Evolutionary conservation across 1,139 yeast species (phyloP).

Genomic region (Diutina pseudorugosa): DNA sequence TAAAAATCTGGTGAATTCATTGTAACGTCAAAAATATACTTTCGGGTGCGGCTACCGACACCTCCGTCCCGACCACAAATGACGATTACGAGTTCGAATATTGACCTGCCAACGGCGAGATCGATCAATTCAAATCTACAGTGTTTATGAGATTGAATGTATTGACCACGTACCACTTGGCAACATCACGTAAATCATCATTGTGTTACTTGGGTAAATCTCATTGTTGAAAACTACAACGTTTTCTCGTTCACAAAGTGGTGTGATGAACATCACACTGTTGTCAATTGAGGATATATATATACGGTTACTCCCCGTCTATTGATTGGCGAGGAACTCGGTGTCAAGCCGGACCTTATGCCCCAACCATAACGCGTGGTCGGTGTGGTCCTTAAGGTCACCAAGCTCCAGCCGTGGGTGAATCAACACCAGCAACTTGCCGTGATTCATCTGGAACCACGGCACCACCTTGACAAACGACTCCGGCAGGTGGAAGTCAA

Average conservation of each 20-base stretch:
- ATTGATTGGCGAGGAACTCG: neutral
- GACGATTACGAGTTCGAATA: neutral
- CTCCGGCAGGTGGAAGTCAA: constrained; percentile 12
- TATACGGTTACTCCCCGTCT: too few relatives aligned
- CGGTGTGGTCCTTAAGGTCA: constrained; percentile 36
- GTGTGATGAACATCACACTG: neutral
- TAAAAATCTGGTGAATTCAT: too few relatives aligned
- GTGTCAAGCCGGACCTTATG: constrained; percentile 10
- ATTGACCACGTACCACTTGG: too few relatives aligned
- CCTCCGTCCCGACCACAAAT: too few relatives aligned
- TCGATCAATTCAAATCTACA: too few relatives aligned
- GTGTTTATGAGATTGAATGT: too few relatives aligned
- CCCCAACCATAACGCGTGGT: constrained; percentile 44
- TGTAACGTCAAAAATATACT: too few relatives aligned
- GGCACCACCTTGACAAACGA: neutral
- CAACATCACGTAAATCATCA: too few relatives aligned
- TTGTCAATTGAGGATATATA: too few relatives aligned
- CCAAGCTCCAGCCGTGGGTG: constrained; percentile 38
- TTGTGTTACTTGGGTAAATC: too few relatives aligned
- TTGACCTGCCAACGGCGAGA: too few relatives aligned
- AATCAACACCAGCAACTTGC: constrained; percentile 36
- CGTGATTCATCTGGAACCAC: constrained; percentile 32
- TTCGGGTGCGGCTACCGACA: too few relatives aligned
- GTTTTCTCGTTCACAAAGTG: neutral
- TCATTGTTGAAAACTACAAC: neutral